Conservation (phyloP, 129 eudicot genomes). For the Helianthus tuberosus region DNA sequence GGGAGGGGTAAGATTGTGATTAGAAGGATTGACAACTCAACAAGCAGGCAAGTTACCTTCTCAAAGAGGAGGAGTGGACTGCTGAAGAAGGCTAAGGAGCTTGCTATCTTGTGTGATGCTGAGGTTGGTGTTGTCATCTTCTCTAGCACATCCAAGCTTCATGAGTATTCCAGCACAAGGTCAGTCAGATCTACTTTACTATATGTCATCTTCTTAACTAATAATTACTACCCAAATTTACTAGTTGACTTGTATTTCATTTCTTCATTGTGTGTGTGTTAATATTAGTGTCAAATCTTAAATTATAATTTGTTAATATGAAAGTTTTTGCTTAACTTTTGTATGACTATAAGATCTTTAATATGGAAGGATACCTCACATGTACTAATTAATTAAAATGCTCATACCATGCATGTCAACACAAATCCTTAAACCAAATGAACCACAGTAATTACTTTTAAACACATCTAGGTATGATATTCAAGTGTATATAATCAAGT, state of each 20-base stretch:
- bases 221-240: not conserved
- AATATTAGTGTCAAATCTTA: too few relatives aligned
- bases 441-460: too few relatives aligned
- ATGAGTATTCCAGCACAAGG: slow-evolving; percentile 57
- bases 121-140: slow-evolving; percentile 62
- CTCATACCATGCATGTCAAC: too few relatives aligned
- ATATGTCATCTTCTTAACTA: not conserved
- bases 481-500: too few relatives aligned
- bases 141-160: slow-evolving; percentile 59
- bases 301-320: too few relatives aligned
- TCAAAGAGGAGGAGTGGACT: slow-evolving; percentile 49
- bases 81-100: slow-evolving; percentile 71
- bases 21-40: slow-evolving; percentile 63
- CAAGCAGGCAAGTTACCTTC: slow-evolving; percentile 51
- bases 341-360: too few relatives aligned
- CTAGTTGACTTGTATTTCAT: not conserved
- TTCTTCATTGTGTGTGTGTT: too few relatives aligned
- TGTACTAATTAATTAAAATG: too few relatives aligned
- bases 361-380: too few relatives aligned
- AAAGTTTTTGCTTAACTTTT: too few relatives aligned
- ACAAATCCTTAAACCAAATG: too few relatives aligned
- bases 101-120: slow-evolving; percentile 60
- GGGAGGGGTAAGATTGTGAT: slow-evolving; percentile 75
- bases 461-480: too few relatives aligned
- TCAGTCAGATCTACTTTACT: slow-evolving; percentile 23